These are phyloP conservation scores for Silene uniflora DNA, from an alignment of 148 eudicot species.

Conservation along the genomic window DNA sequence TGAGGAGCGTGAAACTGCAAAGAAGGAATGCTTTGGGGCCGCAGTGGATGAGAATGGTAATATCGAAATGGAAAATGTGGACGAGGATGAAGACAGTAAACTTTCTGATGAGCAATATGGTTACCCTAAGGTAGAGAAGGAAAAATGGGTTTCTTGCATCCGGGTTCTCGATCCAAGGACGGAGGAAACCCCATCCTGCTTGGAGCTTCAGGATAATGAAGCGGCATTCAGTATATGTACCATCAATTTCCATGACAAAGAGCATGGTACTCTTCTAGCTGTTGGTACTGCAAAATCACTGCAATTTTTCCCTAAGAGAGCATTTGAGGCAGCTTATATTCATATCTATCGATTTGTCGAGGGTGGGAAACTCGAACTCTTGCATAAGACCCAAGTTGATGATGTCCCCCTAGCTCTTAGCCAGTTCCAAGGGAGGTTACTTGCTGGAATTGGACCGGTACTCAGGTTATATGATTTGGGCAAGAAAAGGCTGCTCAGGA, in stretches of 20 bases:
- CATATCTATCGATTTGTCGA: conserved; percentile 91
- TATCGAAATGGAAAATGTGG: conserved; percentile 77
- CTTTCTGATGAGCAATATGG: conserved; percentile 95
- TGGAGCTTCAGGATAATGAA: conserved; percentile 98
- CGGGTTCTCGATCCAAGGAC: conserved; percentile 91
- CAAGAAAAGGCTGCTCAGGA: conserved; percentile 81
- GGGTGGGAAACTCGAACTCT: conserved; percentile 85
- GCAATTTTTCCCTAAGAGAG: conserved; percentile 83
- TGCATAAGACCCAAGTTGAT: conserved; percentile 97
- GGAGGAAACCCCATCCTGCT: conserved; percentile 66
- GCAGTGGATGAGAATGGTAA: conserved; percentile 84
- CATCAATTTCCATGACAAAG: conserved; percentile 94
- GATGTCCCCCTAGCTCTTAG: conserved; percentile 89
- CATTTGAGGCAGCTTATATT: conserved; percentile 74
- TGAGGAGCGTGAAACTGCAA: conserved; percentile 84
- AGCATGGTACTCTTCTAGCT: conserved; percentile 90
- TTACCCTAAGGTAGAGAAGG: conserved; percentile 87
- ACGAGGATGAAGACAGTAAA: conserved; percentile 72
- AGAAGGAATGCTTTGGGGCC: conserved; percentile 80
- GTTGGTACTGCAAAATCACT: conserved; percentile 95
- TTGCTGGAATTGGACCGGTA: conserved; percentile 87
- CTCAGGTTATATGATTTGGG: conserved; percentile 94
- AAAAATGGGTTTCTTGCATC: conserved; percentile 95
- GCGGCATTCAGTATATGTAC: conserved; percentile 95
- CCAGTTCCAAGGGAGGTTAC: conserved; percentile 92